phyloP scores from a whole-genome alignment of 1,284 basidiomycete genomes.

The Moesziomyces antarcticus region DNA sequence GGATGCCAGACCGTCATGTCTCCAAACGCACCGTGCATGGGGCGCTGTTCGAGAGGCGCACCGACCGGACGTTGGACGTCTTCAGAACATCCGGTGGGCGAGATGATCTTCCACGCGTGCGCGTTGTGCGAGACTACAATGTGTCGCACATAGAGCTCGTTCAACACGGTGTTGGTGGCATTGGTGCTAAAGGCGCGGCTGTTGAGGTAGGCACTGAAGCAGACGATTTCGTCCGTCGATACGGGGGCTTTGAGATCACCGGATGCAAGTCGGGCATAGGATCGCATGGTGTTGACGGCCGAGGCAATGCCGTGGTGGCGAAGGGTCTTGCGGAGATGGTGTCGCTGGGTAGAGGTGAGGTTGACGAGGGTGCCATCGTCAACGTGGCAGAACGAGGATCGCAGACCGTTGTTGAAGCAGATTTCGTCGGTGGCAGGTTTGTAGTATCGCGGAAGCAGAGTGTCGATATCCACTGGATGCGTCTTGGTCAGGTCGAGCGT shows the following conservation, averaged over 20 bases:
- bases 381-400: background rate
- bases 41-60: too few species aligned
- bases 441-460: slow-evolving; percentile 8
- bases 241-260: background rate
- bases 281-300: background rate
- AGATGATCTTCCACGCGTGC: slow-evolving; percentile 3
- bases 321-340: background rate
- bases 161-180: slow-evolving; percentile 12
- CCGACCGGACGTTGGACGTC: too few species aligned
- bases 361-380: slow-evolving; percentile 8
- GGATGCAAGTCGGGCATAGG: too few species aligned
- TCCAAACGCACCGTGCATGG: too few species aligned
- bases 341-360: background rate
- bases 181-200: background rate
- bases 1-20: background rate
- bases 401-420: slow-evolving; percentile 18
- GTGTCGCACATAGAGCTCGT: slow-evolving; percentile 33
- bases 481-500: background rate
- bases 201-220: slow-evolving; percentile 6
- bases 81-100: slow-evolving; percentile 13
- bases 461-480: background rate
- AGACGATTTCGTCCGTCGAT: background rate
- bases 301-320: background rate
- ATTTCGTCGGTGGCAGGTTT: slow-evolving; percentile 18
- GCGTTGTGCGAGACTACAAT: background rate